phyloP scores from a whole-genome alignment of 768 basidiomycete species.

The Boletus insuetus region DNA sequence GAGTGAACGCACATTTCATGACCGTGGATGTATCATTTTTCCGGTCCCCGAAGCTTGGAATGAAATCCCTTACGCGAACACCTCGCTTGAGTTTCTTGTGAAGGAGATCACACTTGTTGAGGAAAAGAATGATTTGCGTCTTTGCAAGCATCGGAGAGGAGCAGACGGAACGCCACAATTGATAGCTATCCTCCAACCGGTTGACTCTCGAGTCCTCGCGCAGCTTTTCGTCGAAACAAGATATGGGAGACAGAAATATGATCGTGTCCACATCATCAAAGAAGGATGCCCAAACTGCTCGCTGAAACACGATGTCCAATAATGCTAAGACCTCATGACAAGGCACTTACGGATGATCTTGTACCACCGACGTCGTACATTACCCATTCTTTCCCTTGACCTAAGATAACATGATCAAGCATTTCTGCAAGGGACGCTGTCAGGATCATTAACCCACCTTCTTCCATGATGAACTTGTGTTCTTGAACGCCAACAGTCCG shows the following conservation, averaged over 20 bases:
- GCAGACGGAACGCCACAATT: slow-evolving; percentile 75
- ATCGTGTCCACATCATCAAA: slow-evolving; percentile 83
- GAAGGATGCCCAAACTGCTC: slow-evolving; percentile 75
- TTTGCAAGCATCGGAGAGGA: slow-evolving; percentile 59
- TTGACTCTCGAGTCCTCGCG: slow-evolving; percentile 70
- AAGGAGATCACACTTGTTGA: slow-evolving; percentile 73
- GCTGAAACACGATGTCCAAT: slow-evolving; percentile 37
- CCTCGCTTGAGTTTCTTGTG: slow-evolving; percentile 71
- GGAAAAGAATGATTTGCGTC: slow-evolving; percentile 52
- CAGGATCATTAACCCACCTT: slow-evolving; percentile 42
- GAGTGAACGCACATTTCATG: slow-evolving; percentile 56
- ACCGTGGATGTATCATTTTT: slow-evolving; percentile 68
- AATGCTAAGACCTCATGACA: background rate
- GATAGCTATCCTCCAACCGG: slow-evolving; percentile 72
- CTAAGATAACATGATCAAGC: slow-evolving; percentile 29
- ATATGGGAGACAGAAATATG: slow-evolving; percentile 74
- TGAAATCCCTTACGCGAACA: slow-evolving; percentile 59
- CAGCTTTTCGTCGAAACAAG: slow-evolving; percentile 78
- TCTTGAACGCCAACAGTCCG: slow-evolving; percentile 79
- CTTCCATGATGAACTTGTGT: slow-evolving; percentile 62
- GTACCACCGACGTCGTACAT: slow-evolving; percentile 83
- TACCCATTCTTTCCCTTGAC: slow-evolving; percentile 69
- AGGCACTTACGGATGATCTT: slow-evolving; percentile 52
- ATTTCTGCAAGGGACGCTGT: background rate
- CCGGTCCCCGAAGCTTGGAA: slow-evolving; percentile 72